Evolutionary conservation across 257 asterid genomes (phyloP).

Genomic region (Nicotiana obtusifolia): DNA sequence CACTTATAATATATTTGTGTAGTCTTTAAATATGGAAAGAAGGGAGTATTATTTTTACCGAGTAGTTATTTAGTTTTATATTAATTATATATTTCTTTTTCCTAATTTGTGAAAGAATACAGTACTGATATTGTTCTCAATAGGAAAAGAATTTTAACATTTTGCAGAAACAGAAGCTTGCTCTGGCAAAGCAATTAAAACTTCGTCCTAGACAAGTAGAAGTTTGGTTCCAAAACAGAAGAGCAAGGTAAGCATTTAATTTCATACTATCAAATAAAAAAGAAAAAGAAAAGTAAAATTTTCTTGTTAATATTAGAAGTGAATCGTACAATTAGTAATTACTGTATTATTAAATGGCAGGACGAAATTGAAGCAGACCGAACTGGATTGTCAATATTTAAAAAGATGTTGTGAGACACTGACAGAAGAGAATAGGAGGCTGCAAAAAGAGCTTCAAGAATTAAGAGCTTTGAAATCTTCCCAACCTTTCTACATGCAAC

Average conservation of each 20-base stretch:
- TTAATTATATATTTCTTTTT: too few relatives aligned
- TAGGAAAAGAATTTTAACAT: background rate
- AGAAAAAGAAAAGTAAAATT: too few relatives aligned
- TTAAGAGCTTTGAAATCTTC: slow-evolving; percentile 76
- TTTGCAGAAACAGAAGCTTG: slow-evolving; percentile 75
- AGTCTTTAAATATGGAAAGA: too few relatives aligned
- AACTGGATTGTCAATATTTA: slow-evolving; percentile 87
- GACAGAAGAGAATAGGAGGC: slow-evolving; percentile 81
- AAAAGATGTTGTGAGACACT: slow-evolving; percentile 73
- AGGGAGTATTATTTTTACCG: too few relatives aligned
- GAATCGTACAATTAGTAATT: too few relatives aligned
- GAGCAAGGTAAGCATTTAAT: slow-evolving; percentile 64
- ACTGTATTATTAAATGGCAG: slow-evolving; percentile 22
- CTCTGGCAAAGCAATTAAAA: slow-evolving; percentile 68
- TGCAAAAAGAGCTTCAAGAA: slow-evolving; percentile 83
- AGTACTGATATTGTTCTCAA: background rate
- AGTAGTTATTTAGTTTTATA: too few relatives aligned
- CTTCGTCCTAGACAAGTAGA: slow-evolving; percentile 95
- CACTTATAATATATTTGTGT: too few relatives aligned
- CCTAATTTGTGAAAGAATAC: too few relatives aligned
- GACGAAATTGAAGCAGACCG: slow-evolving; percentile 93
- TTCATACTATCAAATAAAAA: too few relatives aligned
- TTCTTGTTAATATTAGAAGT: too few relatives aligned
- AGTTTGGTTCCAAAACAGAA: slow-evolving; percentile 93
- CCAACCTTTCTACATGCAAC: slow-evolving; percentile 83